phyloP scores from a whole-genome alignment of 208 protist species.

The Leishmania arabica region DNA sequence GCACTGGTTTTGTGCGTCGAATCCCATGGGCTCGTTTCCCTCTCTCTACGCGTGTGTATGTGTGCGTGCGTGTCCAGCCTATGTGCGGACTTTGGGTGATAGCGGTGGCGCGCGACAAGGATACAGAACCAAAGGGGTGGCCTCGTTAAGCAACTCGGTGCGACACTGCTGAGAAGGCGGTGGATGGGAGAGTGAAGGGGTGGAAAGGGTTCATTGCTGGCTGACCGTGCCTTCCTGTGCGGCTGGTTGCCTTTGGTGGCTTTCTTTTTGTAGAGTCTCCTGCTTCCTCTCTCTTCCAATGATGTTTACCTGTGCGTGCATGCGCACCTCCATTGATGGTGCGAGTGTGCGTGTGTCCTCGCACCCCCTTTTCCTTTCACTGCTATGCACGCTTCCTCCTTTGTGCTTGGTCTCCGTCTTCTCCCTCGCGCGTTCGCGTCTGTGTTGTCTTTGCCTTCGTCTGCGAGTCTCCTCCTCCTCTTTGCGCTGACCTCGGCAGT shows the following conservation, averaged over 20 bases:
- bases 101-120: background rate
- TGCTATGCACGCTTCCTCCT: background rate
- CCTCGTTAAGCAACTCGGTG: background rate
- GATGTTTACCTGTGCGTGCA: background rate
- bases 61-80: background rate
- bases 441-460: background rate
- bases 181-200: background rate
- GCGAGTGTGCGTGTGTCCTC: background rate
- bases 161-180: background rate
- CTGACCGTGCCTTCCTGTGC: background rate
- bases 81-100: background rate
- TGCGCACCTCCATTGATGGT: background rate
- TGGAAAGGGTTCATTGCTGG: background rate
- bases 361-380: background rate
- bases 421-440: too few relatives aligned
- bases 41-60: background rate
- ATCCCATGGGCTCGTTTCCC: background rate
- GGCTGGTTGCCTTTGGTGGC: background rate
- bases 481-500: background rate
- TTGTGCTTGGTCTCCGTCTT: background rate
- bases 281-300: background rate
- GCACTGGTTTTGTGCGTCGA: background rate
- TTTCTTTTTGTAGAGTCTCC: background rate
- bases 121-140: background rate
- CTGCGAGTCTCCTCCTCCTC: background rate